Percentiles rank a stretch among this genome's conserved stretches.
phyloP scores from a whole-genome alignment of 1,284 basidiomycete genomes.

The Testicularia cyperi region DNA sequence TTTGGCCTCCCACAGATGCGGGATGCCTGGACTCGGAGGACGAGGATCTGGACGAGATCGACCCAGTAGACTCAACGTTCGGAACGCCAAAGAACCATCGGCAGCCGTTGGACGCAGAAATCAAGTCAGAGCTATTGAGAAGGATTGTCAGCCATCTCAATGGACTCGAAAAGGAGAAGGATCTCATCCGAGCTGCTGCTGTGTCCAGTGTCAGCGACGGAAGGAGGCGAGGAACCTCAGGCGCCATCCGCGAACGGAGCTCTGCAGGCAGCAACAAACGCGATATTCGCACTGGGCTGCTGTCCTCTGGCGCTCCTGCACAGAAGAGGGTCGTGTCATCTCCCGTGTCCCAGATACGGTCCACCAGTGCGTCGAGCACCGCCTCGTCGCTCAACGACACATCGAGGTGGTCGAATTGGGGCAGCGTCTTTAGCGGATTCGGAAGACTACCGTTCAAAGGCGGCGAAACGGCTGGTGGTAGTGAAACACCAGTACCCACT shows the following conservation, averaged over 20 bases:
- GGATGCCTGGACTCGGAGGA: conserved; percentile 26
- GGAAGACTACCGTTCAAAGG: conserved; percentile 19
- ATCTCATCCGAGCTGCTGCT: conserved; percentile 28
- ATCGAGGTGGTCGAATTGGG: conserved; percentile 34
- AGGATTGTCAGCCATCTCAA: conserved; percentile 35
- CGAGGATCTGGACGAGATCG: not conserved
- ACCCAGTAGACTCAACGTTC: not conserved
- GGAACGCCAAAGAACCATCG: not conserved
- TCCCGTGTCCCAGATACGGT: conserved; percentile 17
- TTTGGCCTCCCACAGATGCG: conserved; percentile 36
- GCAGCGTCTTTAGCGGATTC: conserved; percentile 22
- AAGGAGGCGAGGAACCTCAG: conserved; percentile 14
- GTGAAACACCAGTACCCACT: too few relatives aligned
- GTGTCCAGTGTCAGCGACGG: conserved; percentile 19
- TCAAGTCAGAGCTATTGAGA: conserved; percentile 15
- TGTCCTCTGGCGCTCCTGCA: conserved; percentile 8
- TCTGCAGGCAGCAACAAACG: conserved; percentile 12
- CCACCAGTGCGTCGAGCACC: conserved; percentile 18
- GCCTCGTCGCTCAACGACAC: conserved; percentile 14
- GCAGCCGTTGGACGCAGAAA: conserved; percentile 7
- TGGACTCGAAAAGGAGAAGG: conserved; percentile 32
- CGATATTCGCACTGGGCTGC: conserved; percentile 20
- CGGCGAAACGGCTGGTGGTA: conserved; percentile 3
- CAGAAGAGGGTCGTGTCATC: conserved; percentile 24
- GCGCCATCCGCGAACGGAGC: conserved; percentile 21